Conservation (phyloP, 306 rosid genomes). For the Abrus pulchellus region DNA sequence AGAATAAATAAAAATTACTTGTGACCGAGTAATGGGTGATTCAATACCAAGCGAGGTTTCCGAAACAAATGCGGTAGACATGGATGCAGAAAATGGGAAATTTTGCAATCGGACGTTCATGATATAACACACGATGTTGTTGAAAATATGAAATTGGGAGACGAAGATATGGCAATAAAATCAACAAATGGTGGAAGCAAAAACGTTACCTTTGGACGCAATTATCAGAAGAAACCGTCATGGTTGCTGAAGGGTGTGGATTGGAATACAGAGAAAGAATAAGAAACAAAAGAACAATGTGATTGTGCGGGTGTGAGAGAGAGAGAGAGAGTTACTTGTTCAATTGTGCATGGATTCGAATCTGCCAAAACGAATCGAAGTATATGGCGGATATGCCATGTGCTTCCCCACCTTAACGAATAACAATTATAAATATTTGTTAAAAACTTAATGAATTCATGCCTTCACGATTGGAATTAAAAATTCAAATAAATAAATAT, state of each 20-base stretch:
- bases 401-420: neutral
- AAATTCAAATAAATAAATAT: neutral
- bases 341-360: neutral
- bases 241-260: conserved; percentile 6
- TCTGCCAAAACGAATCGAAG: conserved; percentile 30
- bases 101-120: neutral
- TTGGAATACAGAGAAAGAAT: neutral
- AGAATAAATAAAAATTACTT: conserved; percentile 8
- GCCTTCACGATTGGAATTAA: neutral
- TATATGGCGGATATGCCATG: neutral
- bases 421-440: neutral
- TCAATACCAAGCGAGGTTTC: conserved; percentile 1
- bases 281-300: neutral
- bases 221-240: conserved; percentile 63
- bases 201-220: conserved; percentile 56
- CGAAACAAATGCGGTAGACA: neutral
- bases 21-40: neutral
- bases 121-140: neutral
- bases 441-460: neutral
- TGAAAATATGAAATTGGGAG: conserved; percentile 36
- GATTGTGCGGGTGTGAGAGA: neutral
- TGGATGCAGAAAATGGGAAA: neutral
- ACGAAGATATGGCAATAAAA: conserved; percentile 22
- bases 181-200: neutral
- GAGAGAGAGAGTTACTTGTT: neutral